These are phyloP conservation scores for Pleomassaria siparia DNA, from an alignment of 2,329 filamentous ascomycete species.

Conservation along the genomic window DNA sequence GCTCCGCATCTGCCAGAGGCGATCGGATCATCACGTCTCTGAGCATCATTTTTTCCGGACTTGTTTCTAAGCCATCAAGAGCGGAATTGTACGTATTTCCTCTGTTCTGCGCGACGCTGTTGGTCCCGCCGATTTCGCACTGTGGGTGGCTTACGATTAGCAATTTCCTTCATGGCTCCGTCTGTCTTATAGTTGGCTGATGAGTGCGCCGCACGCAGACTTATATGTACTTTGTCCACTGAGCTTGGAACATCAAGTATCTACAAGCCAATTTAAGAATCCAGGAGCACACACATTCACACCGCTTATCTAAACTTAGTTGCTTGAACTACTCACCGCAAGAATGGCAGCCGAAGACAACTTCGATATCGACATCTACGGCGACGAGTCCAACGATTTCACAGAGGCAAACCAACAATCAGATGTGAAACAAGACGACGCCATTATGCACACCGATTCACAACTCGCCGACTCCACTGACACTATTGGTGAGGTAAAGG, in stretches of 20 bases:
- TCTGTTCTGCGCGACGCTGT: constrained; percentile 27
- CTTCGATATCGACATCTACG: constrained; percentile 72
- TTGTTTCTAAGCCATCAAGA: constrained; percentile 31
- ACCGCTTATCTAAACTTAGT: constrained; percentile 9
- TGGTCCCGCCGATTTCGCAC: constrained; percentile 13
- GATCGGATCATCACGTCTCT: constrained; percentile 38
- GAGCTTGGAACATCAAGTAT: constrained; percentile 39
- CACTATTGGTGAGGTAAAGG: constrained; percentile 12
- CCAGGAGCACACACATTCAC: constrained; percentile 24
- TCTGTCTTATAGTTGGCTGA: constrained; percentile 38
- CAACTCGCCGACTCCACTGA: constrained; percentile 20
- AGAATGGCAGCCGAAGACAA: constrained; percentile 64
- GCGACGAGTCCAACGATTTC: constrained; percentile 53
- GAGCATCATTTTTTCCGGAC: constrained; percentile 32
- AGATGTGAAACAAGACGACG: constrained; percentile 27
- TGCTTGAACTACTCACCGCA: constrained; percentile 21
- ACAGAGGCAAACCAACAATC: constrained; percentile 26
- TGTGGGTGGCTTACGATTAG: constrained; percentile 14
- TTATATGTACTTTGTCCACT: constrained; percentile 41
- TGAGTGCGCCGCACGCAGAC: constrained; percentile 36
- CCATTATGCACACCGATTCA: constrained; percentile 36
- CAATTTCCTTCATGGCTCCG: constrained; percentile 12
- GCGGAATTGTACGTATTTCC: constrained; percentile 46
- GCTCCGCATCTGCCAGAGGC: constrained; percentile 44
- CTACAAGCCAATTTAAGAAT: constrained; percentile 43